A percentile compares a stretch with the other conserved stretches of the same genome.
Conservation (phyloP, 306 rosid genomes). For the Cotoneaster glaucophyllus region DNA sequence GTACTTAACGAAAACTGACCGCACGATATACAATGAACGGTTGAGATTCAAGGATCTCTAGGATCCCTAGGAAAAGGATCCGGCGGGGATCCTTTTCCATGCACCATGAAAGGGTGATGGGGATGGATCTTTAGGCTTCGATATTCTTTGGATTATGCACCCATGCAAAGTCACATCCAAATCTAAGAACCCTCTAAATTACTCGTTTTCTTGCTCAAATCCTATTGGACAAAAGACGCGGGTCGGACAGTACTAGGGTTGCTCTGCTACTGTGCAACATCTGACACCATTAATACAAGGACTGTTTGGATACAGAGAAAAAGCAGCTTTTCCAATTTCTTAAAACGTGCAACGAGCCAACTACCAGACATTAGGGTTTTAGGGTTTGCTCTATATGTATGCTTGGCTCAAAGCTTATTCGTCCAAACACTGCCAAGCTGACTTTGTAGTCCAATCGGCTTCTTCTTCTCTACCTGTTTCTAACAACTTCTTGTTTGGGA, state of each 20-base stretch:
- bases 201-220: conserved; percentile 5
- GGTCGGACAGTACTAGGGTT: conserved; percentile 22
- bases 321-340: not conserved
- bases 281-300: conserved; percentile 28
- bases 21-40: too few relatives aligned
- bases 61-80: too few relatives aligned
- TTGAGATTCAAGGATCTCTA: too few relatives aligned
- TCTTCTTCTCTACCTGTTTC: conserved; percentile 36
- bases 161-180: conserved; percentile 52
- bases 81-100: too few relatives aligned
- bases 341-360: conserved; percentile 1
- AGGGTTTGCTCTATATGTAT: conserved; percentile 1
- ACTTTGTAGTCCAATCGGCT: conserved; percentile 42
- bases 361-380: not conserved
- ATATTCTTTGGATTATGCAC: conserved; percentile 35
- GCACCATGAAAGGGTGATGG: conserved; percentile 36
- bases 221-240: not conserved
- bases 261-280: conserved; percentile 14
- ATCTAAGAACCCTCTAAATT: conserved; percentile 15
- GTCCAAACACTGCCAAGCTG: conserved; percentile 40
- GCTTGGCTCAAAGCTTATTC: conserved; percentile 33
- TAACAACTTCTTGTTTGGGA: conserved; percentile 13
- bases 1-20: too few relatives aligned
- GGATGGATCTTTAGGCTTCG: conserved; percentile 20
- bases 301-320: conserved; percentile 1